Evolutionary conservation across 345 rosid genomes (phyloP).

Genomic region (Brassica juncea): DNA sequence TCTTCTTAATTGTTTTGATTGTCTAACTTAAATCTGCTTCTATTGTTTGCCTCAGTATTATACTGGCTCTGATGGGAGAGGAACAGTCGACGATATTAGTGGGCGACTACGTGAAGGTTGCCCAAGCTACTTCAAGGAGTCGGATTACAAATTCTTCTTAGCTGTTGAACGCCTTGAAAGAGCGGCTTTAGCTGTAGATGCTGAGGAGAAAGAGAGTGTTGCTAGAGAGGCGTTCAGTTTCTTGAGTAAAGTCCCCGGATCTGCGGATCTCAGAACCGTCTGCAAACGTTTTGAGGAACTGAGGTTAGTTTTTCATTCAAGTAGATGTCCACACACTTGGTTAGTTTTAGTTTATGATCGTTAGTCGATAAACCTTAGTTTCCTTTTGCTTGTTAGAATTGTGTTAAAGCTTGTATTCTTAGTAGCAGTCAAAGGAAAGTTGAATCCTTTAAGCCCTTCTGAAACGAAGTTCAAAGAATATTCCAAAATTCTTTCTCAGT

Average conservation of each 20-base stretch:
- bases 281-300: conserved; percentile 97
- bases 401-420: conserved; percentile 16
- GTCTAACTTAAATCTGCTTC: conserved; percentile 10
- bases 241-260: conserved; percentile 89
- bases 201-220: conserved; percentile 77
- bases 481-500: background rate
- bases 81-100: conserved; percentile 94
- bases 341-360: conserved; percentile 3
- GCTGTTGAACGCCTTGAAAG: conserved; percentile 96
- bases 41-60: conserved; percentile 65
- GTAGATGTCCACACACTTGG: conserved; percentile 28
- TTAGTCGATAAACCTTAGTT: background rate
- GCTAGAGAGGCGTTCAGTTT: conserved; percentile 85
- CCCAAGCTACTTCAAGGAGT: conserved; percentile 94
- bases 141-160: conserved; percentile 93
- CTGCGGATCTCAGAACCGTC: conserved; percentile 89
- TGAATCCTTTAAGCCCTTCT: conserved; percentile 9
- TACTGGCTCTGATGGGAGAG: conserved; percentile 97
- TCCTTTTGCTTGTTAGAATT: background rate
- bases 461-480: conserved; percentile 3
- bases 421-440: conserved; percentile 1
- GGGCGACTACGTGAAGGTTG: conserved; percentile 82
- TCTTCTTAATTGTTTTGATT: conserved; percentile 20
- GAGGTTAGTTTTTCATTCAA: conserved; percentile 55
- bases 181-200: conserved; percentile 69